phyloP scores from a whole-genome alignment of 2,329 filamentous ascomycete species.

The Aspergillus transmontanensis region DNA sequence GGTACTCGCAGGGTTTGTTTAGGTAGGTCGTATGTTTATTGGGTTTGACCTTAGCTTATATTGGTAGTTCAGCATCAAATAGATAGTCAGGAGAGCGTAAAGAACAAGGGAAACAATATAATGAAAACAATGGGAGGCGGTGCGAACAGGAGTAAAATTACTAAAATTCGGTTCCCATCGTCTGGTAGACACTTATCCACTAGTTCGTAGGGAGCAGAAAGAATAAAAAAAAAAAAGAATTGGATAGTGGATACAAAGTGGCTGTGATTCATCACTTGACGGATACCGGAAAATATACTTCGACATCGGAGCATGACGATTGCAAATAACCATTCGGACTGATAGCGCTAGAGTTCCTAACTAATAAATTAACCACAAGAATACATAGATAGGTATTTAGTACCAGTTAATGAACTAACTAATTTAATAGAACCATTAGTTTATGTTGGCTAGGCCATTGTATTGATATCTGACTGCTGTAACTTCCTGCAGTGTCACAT shows the following conservation, averaged over 20 bases:
- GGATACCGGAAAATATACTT: background rate
- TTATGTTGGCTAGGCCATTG: background rate
- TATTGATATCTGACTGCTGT: background rate
- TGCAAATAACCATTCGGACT: background rate
- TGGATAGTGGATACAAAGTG: background rate
- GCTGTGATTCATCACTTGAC: background rate
- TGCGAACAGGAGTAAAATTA: background rate
- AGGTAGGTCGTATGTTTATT: background rate
- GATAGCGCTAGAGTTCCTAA: background rate
- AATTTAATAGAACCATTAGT: background rate
- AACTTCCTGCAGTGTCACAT: conserved; percentile 16
- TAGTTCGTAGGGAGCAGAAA: background rate
- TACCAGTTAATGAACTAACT: background rate
- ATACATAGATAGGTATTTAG: background rate
- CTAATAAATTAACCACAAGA: background rate
- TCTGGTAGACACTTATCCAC: background rate
- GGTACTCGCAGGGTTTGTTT: background rate
- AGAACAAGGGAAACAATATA: background rate
- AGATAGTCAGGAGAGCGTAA: background rate
- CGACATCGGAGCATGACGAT: background rate
- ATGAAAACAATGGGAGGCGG: background rate
- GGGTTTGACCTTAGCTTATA: too few relatives aligned
- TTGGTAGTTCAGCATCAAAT: background rate
- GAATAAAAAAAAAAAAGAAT: background rate
- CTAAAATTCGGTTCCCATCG: background rate